Base-by-base conservation (phyloP, 1,139 yeast genomes). In the Candida buenavistaensis region DNA sequence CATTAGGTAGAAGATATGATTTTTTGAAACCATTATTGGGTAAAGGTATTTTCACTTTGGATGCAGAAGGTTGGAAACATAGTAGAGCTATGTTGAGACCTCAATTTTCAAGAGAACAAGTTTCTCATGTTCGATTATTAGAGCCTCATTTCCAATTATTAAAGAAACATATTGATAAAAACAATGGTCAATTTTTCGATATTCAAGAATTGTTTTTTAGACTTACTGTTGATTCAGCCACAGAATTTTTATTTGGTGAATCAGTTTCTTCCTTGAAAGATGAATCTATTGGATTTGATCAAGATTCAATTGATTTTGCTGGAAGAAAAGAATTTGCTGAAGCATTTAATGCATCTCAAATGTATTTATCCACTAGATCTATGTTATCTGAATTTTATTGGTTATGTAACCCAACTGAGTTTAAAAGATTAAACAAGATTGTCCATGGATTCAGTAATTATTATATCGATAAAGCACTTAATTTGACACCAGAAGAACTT, bases 11-110 rank as follows among this genome's bases (percentile, higher is more conserved):
- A 20, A 65, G 81, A 40, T 60, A 64, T 41, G 43, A 46, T 5
- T 62, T 56, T 26, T 62, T 75, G 41, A 45, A 46, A 23, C 72
- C 76, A 3, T 51, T 73, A 13, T 57, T 75, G 33, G 81, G 81
- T 3, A 69, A 70, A 35, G 81, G 82, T 2, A 73, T 76, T 39
- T 76, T 76, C 55, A 75, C 80, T 2, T 61, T 72, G 28, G 76
- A 72, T 38, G 78, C 78, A 11, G 66, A 58, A 22, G 76, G 73
- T 2, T 76, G 82, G 82, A 70, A 72, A 45, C 78, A 74, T 45
- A 64, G 76, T 24, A 59, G 82, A 35, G 69, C 76, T 3, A 55
- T 75, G 67, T 62, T 76, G 45, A 60, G 80, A 37, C 81, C 81
- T 0, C 78, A 74, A 50, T 75, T 75, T 50, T 58, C 73, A 12